A percentile compares a stretch with the other conserved stretches of the same genome.
These are phyloP conservation scores for Rubia tinctorum DNA, from an alignment of 305 asterid species.

Conservation along the genomic window DNA sequence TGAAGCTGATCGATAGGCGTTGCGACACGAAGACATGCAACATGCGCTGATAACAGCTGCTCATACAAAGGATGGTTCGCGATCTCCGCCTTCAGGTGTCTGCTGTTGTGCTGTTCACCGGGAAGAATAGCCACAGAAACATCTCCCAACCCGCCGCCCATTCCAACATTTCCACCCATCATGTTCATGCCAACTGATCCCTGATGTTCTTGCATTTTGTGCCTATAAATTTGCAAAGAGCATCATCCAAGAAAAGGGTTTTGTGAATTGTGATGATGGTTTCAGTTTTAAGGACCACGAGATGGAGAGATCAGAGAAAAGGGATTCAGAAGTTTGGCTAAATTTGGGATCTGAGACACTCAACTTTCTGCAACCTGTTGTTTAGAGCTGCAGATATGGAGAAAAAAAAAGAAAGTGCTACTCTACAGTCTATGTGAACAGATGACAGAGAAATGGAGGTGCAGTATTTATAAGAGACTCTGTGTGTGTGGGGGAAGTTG, in stretches of 20 bases:
- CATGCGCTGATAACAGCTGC: constrained; percentile 90
- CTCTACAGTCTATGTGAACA: constrained; percentile 9
- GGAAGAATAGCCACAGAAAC: constrained; percentile 36
- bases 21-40: constrained; percentile 96
- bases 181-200: constrained; percentile 29
- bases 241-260: constrained; percentile 19
- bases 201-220: constrained; percentile 47
- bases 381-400: constrained; percentile 35
- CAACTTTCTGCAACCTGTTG: constrained; percentile 55
- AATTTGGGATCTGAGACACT: constrained; percentile 63
- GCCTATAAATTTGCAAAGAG: background rate
- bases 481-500: too few relatives aligned
- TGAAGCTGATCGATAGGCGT: constrained; percentile 95
- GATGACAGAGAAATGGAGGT: constrained; percentile 8
- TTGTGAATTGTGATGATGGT: constrained; percentile 17
- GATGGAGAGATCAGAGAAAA: constrained; percentile 14
- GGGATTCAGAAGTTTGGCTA: constrained; percentile 5
- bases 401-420: constrained; percentile 27
- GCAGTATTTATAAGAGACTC: background rate
- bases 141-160: constrained; percentile 35
- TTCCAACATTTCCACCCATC: constrained; percentile 39
- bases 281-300: background rate
- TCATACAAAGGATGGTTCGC: constrained; percentile 85
- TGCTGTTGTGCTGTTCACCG: constrained; percentile 31
- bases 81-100: constrained; percentile 81